A percentile compares a stretch with the other conserved stretches of the same genome.
phyloP scores from a whole-genome alignment of 176 grass and related monocot genomes.

The Thalia dealbata region DNA sequence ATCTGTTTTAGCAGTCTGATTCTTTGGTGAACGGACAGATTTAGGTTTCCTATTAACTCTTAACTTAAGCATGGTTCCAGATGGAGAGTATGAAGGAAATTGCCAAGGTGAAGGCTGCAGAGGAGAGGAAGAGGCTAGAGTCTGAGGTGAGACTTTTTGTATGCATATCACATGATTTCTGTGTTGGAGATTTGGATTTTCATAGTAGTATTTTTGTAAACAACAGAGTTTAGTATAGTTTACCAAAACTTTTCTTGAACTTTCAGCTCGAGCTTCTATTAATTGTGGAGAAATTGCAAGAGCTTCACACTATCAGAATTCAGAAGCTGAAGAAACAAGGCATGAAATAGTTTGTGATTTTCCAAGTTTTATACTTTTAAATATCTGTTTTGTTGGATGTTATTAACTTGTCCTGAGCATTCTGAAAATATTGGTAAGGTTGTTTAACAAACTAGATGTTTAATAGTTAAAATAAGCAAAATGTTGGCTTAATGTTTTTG shows the following conservation, averaged over 20 bases:
- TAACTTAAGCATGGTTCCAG: conserved; percentile 28
- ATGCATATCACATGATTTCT: background rate
- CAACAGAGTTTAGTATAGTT: conserved; percentile 22
- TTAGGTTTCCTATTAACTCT: background rate
- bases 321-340: conserved; percentile 98
- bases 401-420: background rate
- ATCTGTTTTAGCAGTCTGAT: background rate
- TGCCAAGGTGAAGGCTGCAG: conserved; percentile 76
- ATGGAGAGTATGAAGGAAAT: conserved; percentile 83
- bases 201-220: no score
- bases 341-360: conserved; percentile 12
- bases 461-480: no score
- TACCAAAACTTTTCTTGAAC: conserved; percentile 9
- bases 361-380: background rate
- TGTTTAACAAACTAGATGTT: no score
- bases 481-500: no score
- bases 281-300: conserved; percentile 92
- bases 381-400: background rate
- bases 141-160: conserved; percentile 49
- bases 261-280: conserved; percentile 87
- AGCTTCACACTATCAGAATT: conserved; percentile 91
- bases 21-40: background rate
- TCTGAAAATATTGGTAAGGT: background rate
- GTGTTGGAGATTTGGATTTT: background rate
- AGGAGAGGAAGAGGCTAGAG: conserved; percentile 74